Evolutionary conservation across 2,329 filamentous ascomycete species (phyloP), one percentile per base, ranked within the genome.

Genomic region (Volutella citrinella): DNA sequence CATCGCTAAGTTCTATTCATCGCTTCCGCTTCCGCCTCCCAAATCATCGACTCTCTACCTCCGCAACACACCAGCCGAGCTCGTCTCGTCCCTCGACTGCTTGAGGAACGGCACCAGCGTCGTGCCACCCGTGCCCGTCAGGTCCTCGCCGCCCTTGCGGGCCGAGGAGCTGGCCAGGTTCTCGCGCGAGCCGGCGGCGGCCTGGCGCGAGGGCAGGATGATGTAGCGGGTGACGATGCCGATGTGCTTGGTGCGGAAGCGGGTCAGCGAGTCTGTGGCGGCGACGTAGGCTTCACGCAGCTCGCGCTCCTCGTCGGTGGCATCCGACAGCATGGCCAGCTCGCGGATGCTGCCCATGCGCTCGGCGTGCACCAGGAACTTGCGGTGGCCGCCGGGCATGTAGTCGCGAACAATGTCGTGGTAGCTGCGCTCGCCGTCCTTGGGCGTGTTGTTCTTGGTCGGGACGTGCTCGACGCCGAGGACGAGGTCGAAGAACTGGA

Each of bases 151-250:
- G 2, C 49, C 48, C 31, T 56, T 59, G 13, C 46, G 41, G 10
- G 64, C 61, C 11, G 67, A 71, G 0, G 65, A 66, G 17, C 66
- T 72, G 1, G 70, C 66, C 32, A 74, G 48, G 38, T 74, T 74
- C 38, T 58, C 55, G 7, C 47, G 51, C 3, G 48, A 42, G 1
- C 46, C 40, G 16, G 43, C 51, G 19, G 30, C 27, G 2, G 45
- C 35, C 37, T 69, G 63, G 33, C 63, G 74, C 0, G 84, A 84
- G 16, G 89, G 88, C 34, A 93, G 68, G 47, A 96, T 82, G 52
- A 97, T 95, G 61, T 95, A 97, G 30, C 88, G 75, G 20, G 87
- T 86, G 4, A 96, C 90, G 38, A 97, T 87, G 57, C 87, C 80
- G 48, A 96, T 86, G 57, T 97, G 90, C 53, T 85, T 88, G 57